Conservation (phyloP, 768 basidiomycete species). For the Trametes sanguinea region DNA sequence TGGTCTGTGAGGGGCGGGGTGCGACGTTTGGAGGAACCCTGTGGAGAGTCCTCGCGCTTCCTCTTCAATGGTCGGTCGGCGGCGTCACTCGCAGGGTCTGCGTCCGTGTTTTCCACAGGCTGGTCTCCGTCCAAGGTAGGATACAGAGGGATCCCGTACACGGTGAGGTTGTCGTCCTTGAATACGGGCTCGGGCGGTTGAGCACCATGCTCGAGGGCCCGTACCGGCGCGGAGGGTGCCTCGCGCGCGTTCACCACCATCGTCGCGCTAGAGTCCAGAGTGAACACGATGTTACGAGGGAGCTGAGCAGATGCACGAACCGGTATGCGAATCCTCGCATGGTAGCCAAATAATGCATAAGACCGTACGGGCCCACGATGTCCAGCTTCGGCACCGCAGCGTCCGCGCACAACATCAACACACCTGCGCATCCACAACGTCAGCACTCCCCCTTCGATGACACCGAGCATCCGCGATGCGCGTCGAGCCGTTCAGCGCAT, state of each 20-base stretch:
- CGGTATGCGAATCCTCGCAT: constrained; percentile 69
- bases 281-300: not conserved
- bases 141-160: constrained; percentile 60
- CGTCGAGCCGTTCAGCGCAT: constrained; percentile 3
- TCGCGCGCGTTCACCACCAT: constrained; percentile 51
- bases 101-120: not conserved
- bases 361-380: constrained; percentile 72
- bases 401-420: constrained; percentile 83
- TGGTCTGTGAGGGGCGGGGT: not conserved
- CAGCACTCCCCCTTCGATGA: not conserved
- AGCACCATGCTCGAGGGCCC: constrained; percentile 9
- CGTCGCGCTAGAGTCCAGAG: constrained; percentile 32
- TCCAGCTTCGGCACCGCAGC: constrained; percentile 56
- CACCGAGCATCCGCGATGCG: not conserved
- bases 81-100: not conserved
- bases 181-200: constrained; percentile 49
- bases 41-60: constrained; percentile 32
- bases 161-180: constrained; percentile 61
- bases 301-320: constrained; percentile 41
- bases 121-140: constrained; percentile 1
- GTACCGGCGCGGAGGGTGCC: constrained; percentile 34
- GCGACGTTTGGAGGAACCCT: constrained; percentile 26
- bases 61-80: constrained; percentile 27
- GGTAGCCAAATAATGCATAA: constrained; percentile 69
- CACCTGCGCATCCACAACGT: constrained; percentile 43